These are phyloP conservation scores for Tuctoria greenei DNA, from an alignment of 176 grass and related monocot species.

Conservation along the genomic window DNA sequence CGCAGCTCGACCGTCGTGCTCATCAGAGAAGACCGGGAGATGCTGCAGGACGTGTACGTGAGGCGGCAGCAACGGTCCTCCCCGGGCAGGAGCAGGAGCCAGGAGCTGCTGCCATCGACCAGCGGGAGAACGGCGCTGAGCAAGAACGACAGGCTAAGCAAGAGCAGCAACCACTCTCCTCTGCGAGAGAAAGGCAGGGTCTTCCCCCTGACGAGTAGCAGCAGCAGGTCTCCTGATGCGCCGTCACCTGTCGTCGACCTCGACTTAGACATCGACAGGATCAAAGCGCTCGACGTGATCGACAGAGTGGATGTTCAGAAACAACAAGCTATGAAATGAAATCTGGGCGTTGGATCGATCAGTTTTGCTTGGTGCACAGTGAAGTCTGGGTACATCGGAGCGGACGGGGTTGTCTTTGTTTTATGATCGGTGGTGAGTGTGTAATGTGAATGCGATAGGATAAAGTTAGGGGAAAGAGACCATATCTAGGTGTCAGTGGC, in stretches of 20 bases:
- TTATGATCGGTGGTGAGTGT: not conserved
- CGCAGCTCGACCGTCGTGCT: not conserved
- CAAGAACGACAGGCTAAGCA: conserved; percentile 50
- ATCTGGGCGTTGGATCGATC: not conserved
- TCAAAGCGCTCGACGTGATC: conserved; percentile 32
- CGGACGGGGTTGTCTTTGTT: too few relatives aligned
- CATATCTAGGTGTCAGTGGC: not conserved
- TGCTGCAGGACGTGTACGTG: conserved; percentile 40
- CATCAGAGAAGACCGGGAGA: conserved; percentile 50
- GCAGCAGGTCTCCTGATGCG: not conserved
- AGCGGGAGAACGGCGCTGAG: too few relatives aligned
- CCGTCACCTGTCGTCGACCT: conserved; percentile 10
- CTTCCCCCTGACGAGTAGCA: conserved; percentile 1
- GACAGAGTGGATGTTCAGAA: conserved; percentile 30
- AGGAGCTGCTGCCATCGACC: not conserved
- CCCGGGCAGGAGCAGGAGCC: conserved; percentile 54
- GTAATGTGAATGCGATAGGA: conserved; percentile 1
- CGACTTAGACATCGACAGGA: conserved; percentile 48
- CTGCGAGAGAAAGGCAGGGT: not conserved
- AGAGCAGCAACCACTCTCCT: conserved; percentile 34
- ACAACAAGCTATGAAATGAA: not conserved
- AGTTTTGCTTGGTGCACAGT: not conserved
- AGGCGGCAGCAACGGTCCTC: conserved; percentile 21
- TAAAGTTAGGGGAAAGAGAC: not conserved
- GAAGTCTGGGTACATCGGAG: not conserved